Evolutionary conservation across 2,329 filamentous ascomycete species (phyloP).

Genomic region (Penicillium thymicola): DNA sequence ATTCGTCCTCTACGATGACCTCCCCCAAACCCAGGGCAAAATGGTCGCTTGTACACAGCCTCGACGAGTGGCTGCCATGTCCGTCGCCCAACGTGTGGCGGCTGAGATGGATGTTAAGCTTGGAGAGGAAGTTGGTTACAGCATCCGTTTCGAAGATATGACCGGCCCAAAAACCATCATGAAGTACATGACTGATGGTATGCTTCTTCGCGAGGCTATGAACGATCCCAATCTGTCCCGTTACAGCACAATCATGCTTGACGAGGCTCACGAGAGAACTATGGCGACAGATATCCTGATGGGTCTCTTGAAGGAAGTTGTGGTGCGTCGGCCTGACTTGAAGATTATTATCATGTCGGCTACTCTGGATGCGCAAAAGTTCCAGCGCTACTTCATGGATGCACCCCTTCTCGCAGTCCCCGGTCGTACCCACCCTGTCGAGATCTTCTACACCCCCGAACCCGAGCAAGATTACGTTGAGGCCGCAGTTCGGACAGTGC

Average conservation of each 20-base stretch:
- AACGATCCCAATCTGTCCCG: constrained; percentile 87
- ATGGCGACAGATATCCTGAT: constrained; percentile 96
- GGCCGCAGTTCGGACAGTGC: constrained; percentile 85
- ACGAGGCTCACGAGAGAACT: constrained; percentile 97
- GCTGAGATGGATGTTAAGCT: constrained; percentile 92
- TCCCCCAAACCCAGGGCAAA: constrained; percentile 80
- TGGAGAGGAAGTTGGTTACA: constrained; percentile 95
- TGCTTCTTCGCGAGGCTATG: constrained; percentile 94
- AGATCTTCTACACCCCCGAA: constrained; percentile 97
- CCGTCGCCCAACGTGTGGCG: constrained; percentile 94
- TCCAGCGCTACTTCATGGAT: constrained; percentile 94
- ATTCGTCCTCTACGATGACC: constrained; percentile 95
- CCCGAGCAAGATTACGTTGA: constrained; percentile 96
- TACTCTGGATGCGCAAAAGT: constrained; percentile 95
- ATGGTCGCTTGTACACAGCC: constrained; percentile 97
- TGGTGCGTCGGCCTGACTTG: constrained; percentile 75
- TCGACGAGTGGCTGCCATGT: constrained; percentile 97
- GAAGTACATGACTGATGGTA: constrained; percentile 99
- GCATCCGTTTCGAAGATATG: constrained; percentile 96
- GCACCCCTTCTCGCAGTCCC: constrained; percentile 91
- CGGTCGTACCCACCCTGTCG: constrained; percentile 90
- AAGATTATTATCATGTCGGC: constrained; percentile 99
- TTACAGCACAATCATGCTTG: constrained; percentile 97
- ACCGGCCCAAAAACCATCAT: constrained; percentile 84
- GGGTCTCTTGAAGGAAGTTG: constrained; percentile 90